phyloP scores from a whole-genome alignment of 441 rosid genomes.

The Populus hybrid region DNA sequence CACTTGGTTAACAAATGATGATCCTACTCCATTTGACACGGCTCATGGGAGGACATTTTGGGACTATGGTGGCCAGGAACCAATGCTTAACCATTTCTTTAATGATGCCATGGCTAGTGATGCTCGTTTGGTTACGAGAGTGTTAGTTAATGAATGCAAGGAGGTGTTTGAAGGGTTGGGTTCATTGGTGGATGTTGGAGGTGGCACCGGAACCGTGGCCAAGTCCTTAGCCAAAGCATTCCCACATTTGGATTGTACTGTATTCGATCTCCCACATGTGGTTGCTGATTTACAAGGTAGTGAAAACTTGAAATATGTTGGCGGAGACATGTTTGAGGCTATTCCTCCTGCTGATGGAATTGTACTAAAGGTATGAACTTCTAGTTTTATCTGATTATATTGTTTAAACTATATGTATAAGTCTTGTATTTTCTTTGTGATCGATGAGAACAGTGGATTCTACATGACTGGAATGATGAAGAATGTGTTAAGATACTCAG shows the following conservation, averaged over 20 bases:
- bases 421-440: neutral
- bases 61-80: conserved; percentile 8
- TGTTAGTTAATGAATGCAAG: conserved; percentile 14
- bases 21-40: conserved; percentile 12
- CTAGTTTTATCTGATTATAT: neutral
- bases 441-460: conserved; percentile 13
- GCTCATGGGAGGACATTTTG: conserved; percentile 17
- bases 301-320: conserved; percentile 24
- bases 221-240: conserved; percentile 16
- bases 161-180: conserved; percentile 24
- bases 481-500: conserved; percentile 22
- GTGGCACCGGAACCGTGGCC: conserved; percentile 28
- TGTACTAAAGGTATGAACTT: conserved; percentile 26
- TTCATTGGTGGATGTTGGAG: conserved; percentile 27
- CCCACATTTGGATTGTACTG: conserved; percentile 24
- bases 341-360: conserved; percentile 31
- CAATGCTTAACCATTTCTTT: conserved; percentile 5
- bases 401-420: neutral
- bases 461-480: conserved; percentile 34
- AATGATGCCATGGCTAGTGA: conserved; percentile 32
- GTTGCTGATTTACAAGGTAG: conserved; percentile 2
- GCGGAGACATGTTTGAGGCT: conserved; percentile 36
- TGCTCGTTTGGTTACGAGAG: conserved; percentile 11
- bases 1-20: conserved; percentile 22
- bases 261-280: conserved; percentile 16